Evolutionary conservation across 2,329 filamentous ascomycete genomes (phyloP), one percentile per base, ranked within the genome.

Genomic region (Pseudocercospora eumusae): DNA sequence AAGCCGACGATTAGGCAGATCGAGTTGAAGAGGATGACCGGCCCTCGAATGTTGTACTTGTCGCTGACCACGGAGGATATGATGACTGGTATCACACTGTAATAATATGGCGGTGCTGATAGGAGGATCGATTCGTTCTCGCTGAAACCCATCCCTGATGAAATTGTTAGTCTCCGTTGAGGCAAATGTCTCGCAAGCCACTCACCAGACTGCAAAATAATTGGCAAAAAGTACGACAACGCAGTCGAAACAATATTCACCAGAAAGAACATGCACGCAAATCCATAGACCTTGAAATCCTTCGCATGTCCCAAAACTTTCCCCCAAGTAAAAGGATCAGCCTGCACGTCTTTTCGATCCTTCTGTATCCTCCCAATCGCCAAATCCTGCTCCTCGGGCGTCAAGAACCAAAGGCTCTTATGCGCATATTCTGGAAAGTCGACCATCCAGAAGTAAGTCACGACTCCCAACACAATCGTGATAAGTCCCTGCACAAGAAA

Each of bases 401-500:
- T 81, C 21, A 89, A 77, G 69, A 89, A 90, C 67, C 72, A 78
- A 66, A 85, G 82, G 56, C 83, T 86, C 11, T 75, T 75, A 57
- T 84, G 78, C 0, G 84, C 80, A 25, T 85, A 79, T 67, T 89
- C 87, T 0, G 87, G 87, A 64, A 90, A 89, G 69, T 89, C 86
- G 45, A 89, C 79, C 76, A 90, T 88, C 87, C 87, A 89, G 80
- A 86, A 88, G 69, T 86, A 89, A 0, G 86, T 88, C 11, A 81
- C 61, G 28, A 87, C 68, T 2, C 86, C 86, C 20, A 90, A 75
- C 21, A 85, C 74, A 18, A 74, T 73, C 4, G 87, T 82, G 66
- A 89, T 84, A 9, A 84, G 69, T 0, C 87, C 87, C 68, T 89
- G 86, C 0, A 89, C 84, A 0, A 89, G 73, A 66, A 86, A 90